These are phyloP conservation scores for Stropharia rugosoannulata DNA, from an alignment of 768 basidiomycete genomes.

Conservation along the genomic window DNA sequence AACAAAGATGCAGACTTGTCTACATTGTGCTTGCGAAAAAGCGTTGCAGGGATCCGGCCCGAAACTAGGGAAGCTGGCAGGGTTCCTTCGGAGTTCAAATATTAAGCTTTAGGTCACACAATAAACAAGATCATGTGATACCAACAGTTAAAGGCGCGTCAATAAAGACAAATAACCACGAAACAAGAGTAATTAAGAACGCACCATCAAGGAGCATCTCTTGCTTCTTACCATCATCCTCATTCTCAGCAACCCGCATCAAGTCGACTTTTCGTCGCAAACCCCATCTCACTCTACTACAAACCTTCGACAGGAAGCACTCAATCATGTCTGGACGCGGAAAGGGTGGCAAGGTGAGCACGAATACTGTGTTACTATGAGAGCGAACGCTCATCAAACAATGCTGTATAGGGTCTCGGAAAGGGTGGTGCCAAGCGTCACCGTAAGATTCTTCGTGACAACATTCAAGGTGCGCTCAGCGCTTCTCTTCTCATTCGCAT, in stretches of 20 bases:
- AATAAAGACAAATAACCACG: slow-evolving; percentile 37
- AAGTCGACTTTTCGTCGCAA: slow-evolving; percentile 4
- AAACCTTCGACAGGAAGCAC: slow-evolving; percentile 13
- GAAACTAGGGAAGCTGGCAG: background rate
- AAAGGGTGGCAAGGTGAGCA: slow-evolving; percentile 70
- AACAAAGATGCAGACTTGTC: too few species aligned
- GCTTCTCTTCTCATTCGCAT: background rate
- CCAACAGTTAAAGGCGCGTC: slow-evolving; percentile 25
- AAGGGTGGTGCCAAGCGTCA: slow-evolving; percentile 81
- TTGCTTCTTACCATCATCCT: slow-evolving; percentile 29
- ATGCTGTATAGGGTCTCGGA: slow-evolving; percentile 58
- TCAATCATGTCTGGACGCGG: slow-evolving; percentile 72
- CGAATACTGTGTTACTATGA: background rate
- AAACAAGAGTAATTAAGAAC: slow-evolving; percentile 38
- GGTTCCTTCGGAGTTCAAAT: background rate
- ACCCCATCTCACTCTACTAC: slow-evolving; percentile 5
- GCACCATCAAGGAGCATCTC: slow-evolving; percentile 34
- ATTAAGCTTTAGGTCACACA: background rate
- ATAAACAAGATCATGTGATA: background rate
- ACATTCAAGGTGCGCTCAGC: slow-evolving; percentile 63
- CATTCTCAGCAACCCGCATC: slow-evolving; percentile 4
- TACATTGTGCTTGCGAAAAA: background rate
- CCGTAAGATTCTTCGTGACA: slow-evolving; percentile 80
- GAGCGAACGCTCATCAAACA: background rate
- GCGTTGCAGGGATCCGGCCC: background rate